phyloP scores from a whole-genome alignment of 1,284 basidiomycete genomes.

The Ceraceosorus guamensis region DNA sequence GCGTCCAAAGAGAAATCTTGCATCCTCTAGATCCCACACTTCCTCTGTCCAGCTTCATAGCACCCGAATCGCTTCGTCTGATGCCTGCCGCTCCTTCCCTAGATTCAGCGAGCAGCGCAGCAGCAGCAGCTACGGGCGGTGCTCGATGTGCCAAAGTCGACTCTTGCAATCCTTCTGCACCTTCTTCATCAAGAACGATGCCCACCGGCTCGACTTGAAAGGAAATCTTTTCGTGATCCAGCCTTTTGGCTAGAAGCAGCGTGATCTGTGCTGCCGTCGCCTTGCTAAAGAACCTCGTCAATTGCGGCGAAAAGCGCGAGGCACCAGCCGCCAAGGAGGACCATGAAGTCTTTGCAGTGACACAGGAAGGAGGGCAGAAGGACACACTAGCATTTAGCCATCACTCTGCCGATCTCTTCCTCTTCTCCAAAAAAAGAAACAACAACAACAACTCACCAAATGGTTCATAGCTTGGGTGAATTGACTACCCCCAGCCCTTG shows the following conservation, averaged over 20 bases:
- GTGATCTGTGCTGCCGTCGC: constrained; percentile 22
- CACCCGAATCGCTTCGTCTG: background rate
- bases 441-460: constrained; percentile 11
- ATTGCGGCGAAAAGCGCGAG: constrained; percentile 36
- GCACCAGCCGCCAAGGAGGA: constrained; percentile 4
- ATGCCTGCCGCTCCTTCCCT: constrained; percentile 8
- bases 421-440: background rate
- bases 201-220: constrained; percentile 28
- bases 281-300: constrained; percentile 43
- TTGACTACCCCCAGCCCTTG: constrained; percentile 23
- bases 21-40: constrained; percentile 27
- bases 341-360: constrained; percentile 30
- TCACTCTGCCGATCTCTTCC: background rate
- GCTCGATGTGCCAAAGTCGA: constrained; percentile 18
- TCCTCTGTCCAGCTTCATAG: background rate
- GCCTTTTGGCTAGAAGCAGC: constrained; percentile 14
- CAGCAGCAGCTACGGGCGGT: background rate
- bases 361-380: constrained; percentile 2
- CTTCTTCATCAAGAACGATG: no score
- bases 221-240: constrained; percentile 27
- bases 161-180: constrained; percentile 15
- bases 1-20: constrained; percentile 33
- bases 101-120: background rate
- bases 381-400: background rate
- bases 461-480: constrained; percentile 42